These are phyloP conservation scores for Parathielavia appendiculata DNA, from an alignment of 495 filamentous ascomycete genomes.

Conservation along the genomic window DNA sequence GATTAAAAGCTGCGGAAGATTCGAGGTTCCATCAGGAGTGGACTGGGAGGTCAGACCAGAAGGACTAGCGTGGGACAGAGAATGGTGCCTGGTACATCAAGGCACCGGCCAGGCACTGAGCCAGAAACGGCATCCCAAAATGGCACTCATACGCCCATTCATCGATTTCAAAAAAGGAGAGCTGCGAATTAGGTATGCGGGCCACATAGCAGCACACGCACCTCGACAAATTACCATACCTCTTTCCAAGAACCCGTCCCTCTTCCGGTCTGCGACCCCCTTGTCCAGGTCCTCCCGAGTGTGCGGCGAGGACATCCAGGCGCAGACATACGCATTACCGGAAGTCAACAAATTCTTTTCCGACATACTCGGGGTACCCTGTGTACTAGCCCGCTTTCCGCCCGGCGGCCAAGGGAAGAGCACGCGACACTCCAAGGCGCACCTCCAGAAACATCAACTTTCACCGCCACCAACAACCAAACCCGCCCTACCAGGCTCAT, in stretches of 20 bases:
- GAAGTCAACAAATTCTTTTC: constrained; percentile 71
- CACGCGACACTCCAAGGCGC: constrained; percentile 60
- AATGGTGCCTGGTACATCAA: constrained; percentile 88
- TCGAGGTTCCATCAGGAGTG: constrained; percentile 56
- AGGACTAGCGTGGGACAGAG: constrained; percentile 85
- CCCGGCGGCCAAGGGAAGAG: constrained; percentile 50
- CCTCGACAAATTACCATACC: constrained; percentile 54
- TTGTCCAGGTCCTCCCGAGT: constrained; percentile 54
- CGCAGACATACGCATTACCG: constrained; percentile 60
- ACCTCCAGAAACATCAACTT: constrained; percentile 52
- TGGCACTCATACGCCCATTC: constrained; percentile 70
- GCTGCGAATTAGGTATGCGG: constrained; percentile 50
- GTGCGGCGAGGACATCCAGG: constrained; percentile 69
- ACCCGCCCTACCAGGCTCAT: constrained; percentile 48
- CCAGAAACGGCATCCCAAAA: constrained; percentile 76
- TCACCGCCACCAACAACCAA: neutral
- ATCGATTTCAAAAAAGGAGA: constrained; percentile 56
- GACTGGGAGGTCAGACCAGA: constrained; percentile 71
- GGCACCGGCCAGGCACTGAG: constrained; percentile 71
- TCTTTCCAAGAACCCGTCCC: constrained; percentile 54
- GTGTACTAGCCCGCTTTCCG: constrained; percentile 75
- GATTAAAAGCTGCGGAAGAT: constrained; percentile 84
- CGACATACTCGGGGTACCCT: constrained; percentile 64
- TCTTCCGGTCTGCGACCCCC: constrained; percentile 38
- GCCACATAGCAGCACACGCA: constrained; percentile 30